Evolutionary conservation across 352 stramenopile species (phyloP).

Genomic region (Phytopythium vexans): DNA sequence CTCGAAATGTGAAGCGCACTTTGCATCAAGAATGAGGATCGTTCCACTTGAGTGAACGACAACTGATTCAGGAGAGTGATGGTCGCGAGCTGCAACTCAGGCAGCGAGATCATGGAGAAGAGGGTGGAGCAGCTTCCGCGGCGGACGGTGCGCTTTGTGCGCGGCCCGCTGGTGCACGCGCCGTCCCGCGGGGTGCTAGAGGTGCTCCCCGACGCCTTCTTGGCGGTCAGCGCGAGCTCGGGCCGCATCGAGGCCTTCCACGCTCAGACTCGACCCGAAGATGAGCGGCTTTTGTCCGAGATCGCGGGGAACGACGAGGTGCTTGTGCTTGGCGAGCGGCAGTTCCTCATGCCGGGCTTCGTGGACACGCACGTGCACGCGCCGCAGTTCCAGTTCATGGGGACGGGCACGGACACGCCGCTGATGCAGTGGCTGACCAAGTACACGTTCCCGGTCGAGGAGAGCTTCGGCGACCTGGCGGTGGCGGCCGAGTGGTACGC

Average conservation of each 20-base stretch:
- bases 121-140: not conserved
- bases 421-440: slow-evolving; percentile 91
- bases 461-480: slow-evolving; percentile 48
- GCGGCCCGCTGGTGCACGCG: slow-evolving; percentile 40
- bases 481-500: slow-evolving; percentile 67
- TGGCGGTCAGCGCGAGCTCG: slow-evolving; percentile 21
- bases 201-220: slow-evolving; percentile 44
- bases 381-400: slow-evolving; percentile 88
- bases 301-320: not conserved
- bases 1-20: not conserved
- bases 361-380: slow-evolving; percentile 91
- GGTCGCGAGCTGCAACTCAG: not conserved
- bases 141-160: slow-evolving; percentile 26
- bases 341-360: slow-evolving; percentile 89
- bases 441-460: slow-evolving; percentile 91
- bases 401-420: slow-evolving; percentile 85
- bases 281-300: slow-evolving; percentile 12
- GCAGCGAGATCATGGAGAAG: too few species aligned
- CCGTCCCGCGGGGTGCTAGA: slow-evolving; percentile 31
- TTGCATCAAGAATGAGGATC: not conserved
- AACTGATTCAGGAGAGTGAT: not conserved
- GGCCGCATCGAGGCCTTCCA: slow-evolving; percentile 46
- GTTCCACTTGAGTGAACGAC: not conserved
- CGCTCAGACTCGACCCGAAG: slow-evolving; percentile 16
- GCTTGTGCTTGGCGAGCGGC: slow-evolving; percentile 18